Evolutionary conservation across 2,329 filamentous ascomycete genomes (phyloP).

Genomic region (Malbranchea cinnamomea): DNA sequence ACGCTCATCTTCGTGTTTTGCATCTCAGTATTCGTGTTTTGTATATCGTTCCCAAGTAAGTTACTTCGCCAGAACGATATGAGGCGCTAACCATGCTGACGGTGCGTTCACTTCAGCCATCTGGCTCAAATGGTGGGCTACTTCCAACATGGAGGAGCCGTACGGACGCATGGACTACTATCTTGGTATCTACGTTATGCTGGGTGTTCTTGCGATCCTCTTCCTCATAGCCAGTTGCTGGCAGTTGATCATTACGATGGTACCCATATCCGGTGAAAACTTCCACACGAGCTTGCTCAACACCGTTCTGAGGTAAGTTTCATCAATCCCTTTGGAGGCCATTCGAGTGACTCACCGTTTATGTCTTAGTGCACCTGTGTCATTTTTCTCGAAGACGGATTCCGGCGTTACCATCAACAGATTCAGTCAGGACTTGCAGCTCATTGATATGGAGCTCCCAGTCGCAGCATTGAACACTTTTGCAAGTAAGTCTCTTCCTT

Average conservation of each 20-base stretch:
- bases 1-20: conserved; percentile 22
- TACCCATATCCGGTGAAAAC: conserved; percentile 35
- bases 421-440: conserved; percentile 31
- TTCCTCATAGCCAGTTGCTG: conserved; percentile 24
- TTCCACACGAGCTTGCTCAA: conserved; percentile 35
- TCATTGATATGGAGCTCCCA: conserved; percentile 31
- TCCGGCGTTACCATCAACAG: conserved; percentile 28
- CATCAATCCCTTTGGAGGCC: conserved; percentile 6
- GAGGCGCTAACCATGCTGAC: conserved; percentile 5
- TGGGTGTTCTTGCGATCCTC: conserved; percentile 23
- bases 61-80: neutral
- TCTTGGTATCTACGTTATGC: conserved; percentile 26
- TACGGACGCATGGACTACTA: conserved; percentile 21
- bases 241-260: conserved; percentile 39
- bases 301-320: conserved; percentile 30
- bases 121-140: conserved; percentile 30
- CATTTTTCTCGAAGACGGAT: conserved; percentile 29
- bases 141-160: conserved; percentile 21
- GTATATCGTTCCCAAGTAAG: conserved; percentile 27
- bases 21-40: conserved; percentile 25
- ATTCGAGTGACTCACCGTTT: conserved; percentile 14
- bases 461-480: conserved; percentile 27
- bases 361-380: conserved; percentile 22
- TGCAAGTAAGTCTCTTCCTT: conserved; percentile 14
- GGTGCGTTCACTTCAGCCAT: conserved; percentile 14